Conservation (phyloP, 1,284 basidiomycete species). For the Marasmius fiardii region DNA sequence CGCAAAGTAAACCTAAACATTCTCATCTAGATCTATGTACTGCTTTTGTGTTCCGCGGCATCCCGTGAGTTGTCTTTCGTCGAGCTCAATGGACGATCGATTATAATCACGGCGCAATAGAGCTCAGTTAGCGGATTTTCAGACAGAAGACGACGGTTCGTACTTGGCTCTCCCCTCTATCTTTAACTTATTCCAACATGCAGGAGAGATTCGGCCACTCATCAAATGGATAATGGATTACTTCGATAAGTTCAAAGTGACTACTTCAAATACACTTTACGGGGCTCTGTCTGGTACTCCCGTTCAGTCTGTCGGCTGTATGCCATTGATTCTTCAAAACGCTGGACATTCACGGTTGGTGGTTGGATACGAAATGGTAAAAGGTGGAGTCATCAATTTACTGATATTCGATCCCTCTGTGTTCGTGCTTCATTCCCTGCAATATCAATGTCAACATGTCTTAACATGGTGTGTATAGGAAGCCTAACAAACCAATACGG, state of each 20-base stretch:
- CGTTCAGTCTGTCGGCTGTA: constrained; percentile 54
- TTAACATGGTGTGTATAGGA: constrained; percentile 14
- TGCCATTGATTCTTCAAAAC: constrained; percentile 82
- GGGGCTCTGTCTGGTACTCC: constrained; percentile 45
- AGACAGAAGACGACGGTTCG: constrained; percentile 42
- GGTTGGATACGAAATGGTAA: constrained; percentile 73
- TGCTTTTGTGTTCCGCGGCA: constrained; percentile 68
- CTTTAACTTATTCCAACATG: constrained; percentile 6
- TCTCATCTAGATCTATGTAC: constrained; percentile 52
- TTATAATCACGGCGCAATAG: constrained; percentile 20
- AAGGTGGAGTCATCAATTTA: constrained; percentile 56
- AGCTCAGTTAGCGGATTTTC: constrained; percentile 62
- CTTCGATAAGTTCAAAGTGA: constrained; percentile 42
- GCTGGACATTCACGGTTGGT: constrained; percentile 83
- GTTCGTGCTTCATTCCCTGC: constrained; percentile 36
- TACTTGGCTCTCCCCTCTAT: constrained; percentile 1
- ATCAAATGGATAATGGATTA: constrained; percentile 67
- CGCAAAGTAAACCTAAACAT: not conserved
- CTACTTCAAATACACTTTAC: constrained; percentile 34
- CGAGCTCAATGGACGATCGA: not conserved
- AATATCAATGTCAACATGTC: not conserved
- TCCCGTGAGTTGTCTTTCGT: constrained; percentile 55
- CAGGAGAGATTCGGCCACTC: constrained; percentile 40
- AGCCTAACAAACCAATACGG: constrained; percentile 23
- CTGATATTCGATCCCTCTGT: constrained; percentile 77